These are phyloP conservation scores for Saitoella complicata DNA, from an alignment of 805 yeast genomes.

Conservation along the genomic window DNA sequence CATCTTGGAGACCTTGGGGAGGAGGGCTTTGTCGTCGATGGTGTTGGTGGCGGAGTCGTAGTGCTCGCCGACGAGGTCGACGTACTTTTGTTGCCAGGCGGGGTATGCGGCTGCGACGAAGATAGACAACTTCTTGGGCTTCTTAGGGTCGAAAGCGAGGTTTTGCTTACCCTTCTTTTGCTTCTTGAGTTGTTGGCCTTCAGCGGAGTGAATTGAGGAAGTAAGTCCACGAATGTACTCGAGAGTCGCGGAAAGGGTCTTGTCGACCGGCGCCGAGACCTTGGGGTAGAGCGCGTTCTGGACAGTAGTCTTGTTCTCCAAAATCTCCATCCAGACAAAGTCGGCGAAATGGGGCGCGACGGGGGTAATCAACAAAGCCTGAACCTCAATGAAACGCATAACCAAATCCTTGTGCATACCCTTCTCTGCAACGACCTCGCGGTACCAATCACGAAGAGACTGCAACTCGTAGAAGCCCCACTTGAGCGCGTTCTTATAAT, in stretches of 20 bases:
- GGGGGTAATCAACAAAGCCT: conserved; percentile 73
- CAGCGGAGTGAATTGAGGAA: conserved; percentile 83
- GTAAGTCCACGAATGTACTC: conserved; percentile 64
- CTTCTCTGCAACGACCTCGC: conserved; percentile 47
- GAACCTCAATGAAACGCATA: conserved; percentile 67
- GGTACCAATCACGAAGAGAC: conserved; percentile 87
- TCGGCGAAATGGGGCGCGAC: conserved; percentile 94
- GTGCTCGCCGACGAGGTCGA: conserved; percentile 62
- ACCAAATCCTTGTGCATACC: conserved; percentile 78
- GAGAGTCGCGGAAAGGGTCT: conserved; percentile 47
- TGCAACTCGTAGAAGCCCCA: conserved; percentile 87
- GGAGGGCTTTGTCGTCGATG: conserved; percentile 15
- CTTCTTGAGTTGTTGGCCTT: conserved; percentile 63
- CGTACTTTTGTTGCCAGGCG: conserved; percentile 73
- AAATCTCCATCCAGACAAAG: conserved; percentile 67
- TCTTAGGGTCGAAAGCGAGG: conserved; percentile 53
- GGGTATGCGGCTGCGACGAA: conserved; percentile 73
- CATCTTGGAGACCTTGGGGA: conserved; percentile 23
- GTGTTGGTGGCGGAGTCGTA: conserved; percentile 24
- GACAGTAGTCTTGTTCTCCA: conserved; percentile 48
- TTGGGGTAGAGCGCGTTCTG: conserved; percentile 72
- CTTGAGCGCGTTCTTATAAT: conserved; percentile 80
- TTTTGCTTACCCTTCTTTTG: conserved; percentile 75
- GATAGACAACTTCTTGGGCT: conserved; percentile 58
- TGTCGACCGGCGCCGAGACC: conserved; percentile 49